Base-by-base conservation (phyloP, 495 filamentous ascomycete species). In the Aspergillus sparsus region DNA sequence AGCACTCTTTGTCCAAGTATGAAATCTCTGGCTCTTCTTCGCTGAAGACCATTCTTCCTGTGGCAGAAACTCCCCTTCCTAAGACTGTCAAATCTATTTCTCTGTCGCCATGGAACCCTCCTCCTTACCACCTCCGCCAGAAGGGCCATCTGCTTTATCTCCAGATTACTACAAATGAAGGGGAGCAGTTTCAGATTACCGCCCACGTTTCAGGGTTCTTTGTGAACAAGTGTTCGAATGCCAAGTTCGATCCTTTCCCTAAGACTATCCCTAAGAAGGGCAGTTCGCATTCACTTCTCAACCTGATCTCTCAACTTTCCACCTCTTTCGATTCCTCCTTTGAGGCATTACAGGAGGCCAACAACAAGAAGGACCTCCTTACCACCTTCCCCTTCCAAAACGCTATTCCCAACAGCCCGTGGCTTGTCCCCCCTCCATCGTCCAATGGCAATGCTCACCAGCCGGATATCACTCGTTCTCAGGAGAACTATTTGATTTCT, bases 301-400 rank as follows among this genome's bases (percentile, higher is more conserved):
- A 84, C 18, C 77, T 99, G 54, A 80, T 99, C 58, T 77, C 78
- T 31, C 77, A 87, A 41, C 71, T 98, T 35, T 97, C 93, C n/a
- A 81, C 89, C 3, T 90, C 89, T 0, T 99, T 99, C 73, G 77
- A 81, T 39, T 72, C 80, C 36, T 80, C 88, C 7, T 97, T 96
- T 70, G 72, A 82, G 56, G 74, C 85, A 35, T 77, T 96, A 51
- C 89, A 96, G 67, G 88, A 93, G 66, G 85, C 82, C 65, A 93
- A 90, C 74, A 89, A 86, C 70, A 77, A 85, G 66, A 91, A 87
- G 68, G 94, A 98, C 64, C 91, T 92, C 15, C 74, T 99, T 55
- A 86, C 91, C 18, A 91, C 88, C n/a, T 98, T 96, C 75, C 92
- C 93, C 62, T 89, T 96, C 68, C 91, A 92, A 15, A 98, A 97